Conservation (phyloP, 371 early-diverging fungal genomes). For the Haplosporangium sp. region DNA sequence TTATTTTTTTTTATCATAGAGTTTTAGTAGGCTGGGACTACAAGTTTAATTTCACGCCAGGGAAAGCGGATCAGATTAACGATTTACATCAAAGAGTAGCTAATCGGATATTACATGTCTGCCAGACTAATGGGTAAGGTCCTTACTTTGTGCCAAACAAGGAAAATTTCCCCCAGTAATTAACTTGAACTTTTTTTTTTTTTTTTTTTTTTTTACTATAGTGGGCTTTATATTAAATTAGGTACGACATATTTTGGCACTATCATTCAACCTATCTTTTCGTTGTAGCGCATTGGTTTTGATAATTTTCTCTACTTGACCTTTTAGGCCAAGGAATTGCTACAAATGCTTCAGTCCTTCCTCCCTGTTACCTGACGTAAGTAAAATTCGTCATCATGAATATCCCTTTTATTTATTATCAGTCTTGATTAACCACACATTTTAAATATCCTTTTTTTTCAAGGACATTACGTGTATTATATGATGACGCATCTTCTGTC, state of each 20-base stretch:
- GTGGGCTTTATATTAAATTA: slow-evolving; percentile 91
- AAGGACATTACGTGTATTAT: slow-evolving; percentile 76
- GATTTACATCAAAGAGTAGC: slow-evolving; percentile 77
- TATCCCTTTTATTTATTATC: neutral
- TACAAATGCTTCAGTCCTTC: slow-evolving; percentile 81
- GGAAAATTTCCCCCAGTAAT: neutral
- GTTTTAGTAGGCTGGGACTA: slow-evolving; percentile 72
- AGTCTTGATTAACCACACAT: neutral
- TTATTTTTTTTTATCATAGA: slow-evolving; percentile 9
- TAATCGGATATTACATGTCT: slow-evolving; percentile 80
- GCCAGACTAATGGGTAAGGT: slow-evolving; percentile 78
- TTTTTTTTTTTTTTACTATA: slow-evolving; percentile 5
- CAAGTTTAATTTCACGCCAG: slow-evolving; percentile 80
- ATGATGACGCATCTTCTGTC: slow-evolving; percentile 87
- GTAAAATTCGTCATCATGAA: slow-evolving; percentile 2
- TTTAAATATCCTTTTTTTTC: neutral
- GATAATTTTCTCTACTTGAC: slow-evolving; percentile 1
- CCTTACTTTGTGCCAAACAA: neutral
- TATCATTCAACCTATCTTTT: neutral
- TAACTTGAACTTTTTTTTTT: slow-evolving; percentile 1
- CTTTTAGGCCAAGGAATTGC: slow-evolving; percentile 84
- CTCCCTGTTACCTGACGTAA: slow-evolving; percentile 74
- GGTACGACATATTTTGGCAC: slow-evolving; percentile 13
- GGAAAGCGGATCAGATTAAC: slow-evolving; percentile 62
- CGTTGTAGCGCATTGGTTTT: neutral